Percentiles rank a stretch among this genome's conserved stretches.
phyloP scores from a whole-genome alignment of 805 yeast species.

The Suhomyces prunicola region DNA sequence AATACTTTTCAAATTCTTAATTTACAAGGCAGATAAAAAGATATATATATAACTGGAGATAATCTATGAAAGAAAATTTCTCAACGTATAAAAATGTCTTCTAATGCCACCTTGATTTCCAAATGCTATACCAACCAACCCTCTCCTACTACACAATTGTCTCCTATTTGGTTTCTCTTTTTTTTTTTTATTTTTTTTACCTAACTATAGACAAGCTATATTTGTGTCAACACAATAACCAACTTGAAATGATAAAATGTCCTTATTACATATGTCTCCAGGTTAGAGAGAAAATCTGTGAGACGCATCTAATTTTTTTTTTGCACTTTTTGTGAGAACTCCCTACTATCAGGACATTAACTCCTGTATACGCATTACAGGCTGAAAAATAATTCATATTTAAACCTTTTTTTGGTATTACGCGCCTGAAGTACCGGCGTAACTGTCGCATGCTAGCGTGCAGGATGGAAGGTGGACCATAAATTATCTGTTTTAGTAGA shows the following conservation, averaged over 20 bases:
- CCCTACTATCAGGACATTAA: background rate
- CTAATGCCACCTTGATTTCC: slow-evolving; percentile 2
- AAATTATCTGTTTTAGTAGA: background rate
- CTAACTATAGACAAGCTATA: background rate
- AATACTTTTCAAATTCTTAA: background rate
- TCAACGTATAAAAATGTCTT: background rate
- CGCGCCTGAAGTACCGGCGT: background rate
- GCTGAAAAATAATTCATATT: background rate
- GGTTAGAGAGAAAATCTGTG: background rate
- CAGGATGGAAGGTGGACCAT: background rate
- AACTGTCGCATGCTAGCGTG: background rate
- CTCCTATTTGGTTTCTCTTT: slow-evolving; percentile 4
- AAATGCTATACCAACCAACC: slow-evolving; percentile 4
- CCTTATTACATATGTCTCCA: background rate
- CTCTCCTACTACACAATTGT: slow-evolving; percentile 1
- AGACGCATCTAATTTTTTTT: background rate
- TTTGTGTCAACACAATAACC: slow-evolving; percentile 2
- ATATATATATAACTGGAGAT: slow-evolving; percentile 3
- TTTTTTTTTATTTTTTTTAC: background rate
- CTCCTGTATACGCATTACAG: background rate
- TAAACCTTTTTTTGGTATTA: background rate
- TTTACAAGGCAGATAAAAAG: slow-evolving; percentile 1
- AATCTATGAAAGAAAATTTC: background rate
- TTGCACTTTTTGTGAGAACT: background rate
- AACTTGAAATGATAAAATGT: background rate